These are phyloP conservation scores for Diatrype stigma DNA, from an alignment of 2,329 filamentous ascomycete species.

Conservation along the genomic window DNA sequence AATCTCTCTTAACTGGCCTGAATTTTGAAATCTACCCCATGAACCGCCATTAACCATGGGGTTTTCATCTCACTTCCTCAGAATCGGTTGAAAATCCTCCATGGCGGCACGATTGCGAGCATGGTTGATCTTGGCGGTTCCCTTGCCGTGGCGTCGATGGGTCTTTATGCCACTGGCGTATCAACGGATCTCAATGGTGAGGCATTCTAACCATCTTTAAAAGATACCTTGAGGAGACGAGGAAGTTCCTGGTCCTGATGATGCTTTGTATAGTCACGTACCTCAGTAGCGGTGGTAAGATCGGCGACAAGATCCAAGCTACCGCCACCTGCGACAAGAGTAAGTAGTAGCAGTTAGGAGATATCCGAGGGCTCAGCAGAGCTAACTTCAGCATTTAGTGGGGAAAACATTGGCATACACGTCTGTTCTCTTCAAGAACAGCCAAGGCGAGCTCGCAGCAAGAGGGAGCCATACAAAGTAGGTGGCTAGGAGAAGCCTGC, in stretches of 20 bases:
- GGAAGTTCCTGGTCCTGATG: no score
- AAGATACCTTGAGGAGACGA: conserved; percentile 5
- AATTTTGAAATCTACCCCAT: no score
- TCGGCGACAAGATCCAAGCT: conserved; percentile 52
- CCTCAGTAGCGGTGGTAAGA: conserved; percentile 52
- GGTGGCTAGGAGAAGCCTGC: conserved; percentile 12
- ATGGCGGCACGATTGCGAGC: conserved; percentile 75
- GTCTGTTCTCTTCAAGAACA: conserved; percentile 54
- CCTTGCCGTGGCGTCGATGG: conserved; percentile 61
- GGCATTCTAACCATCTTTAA: background rate
- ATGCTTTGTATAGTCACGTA: conserved; percentile 64
- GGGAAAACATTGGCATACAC: conserved; percentile 63
- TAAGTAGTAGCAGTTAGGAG: conserved; percentile 25
- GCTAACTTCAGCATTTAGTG: conserved; percentile 35
- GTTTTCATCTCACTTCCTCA: conserved; percentile 29
- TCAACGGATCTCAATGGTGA: conserved; percentile 62
- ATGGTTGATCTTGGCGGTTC: conserved; percentile 67
- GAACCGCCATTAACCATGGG: conserved; percentile 2
- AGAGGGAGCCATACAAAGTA: conserved; percentile 65
- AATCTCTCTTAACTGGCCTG: background rate
- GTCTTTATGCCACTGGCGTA: conserved; percentile 59
- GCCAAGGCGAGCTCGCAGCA: conserved; percentile 55
- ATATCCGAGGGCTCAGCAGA: background rate
- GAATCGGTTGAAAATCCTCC: conserved; percentile 73
- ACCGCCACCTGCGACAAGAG: conserved; percentile 60